Percentiles rank a stretch among this genome's conserved stretches.
Evolutionary conservation across 2,329 filamentous ascomycete genomes (phyloP).

Genomic region (Alternaria angustiovoidea): DNA sequence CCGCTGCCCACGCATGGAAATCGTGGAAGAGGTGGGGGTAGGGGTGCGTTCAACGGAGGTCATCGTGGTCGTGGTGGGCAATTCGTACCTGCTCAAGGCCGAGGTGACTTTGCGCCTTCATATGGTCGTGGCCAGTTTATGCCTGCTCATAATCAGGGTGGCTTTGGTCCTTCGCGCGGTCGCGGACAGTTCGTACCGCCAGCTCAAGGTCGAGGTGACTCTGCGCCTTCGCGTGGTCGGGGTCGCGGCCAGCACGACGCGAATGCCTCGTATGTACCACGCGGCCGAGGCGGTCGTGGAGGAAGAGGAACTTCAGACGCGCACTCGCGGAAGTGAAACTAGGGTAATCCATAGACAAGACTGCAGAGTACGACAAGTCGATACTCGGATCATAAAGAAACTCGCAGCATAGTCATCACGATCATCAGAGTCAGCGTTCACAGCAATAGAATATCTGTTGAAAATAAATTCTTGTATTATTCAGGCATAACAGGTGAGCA

Average conservation of each 20-base stretch:
- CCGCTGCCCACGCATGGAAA: background rate
- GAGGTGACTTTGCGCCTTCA: background rate
- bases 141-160: background rate
- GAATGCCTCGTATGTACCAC: background rate
- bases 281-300: background rate
- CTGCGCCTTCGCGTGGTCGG: background rate
- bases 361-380: too few relatives aligned
- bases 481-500: background rate
- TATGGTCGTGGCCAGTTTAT: background rate
- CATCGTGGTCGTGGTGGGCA: slow-evolving; percentile 1
- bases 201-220: background rate
- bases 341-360: background rate
- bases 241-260: background rate
- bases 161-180: background rate
- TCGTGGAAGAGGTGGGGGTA: slow-evolving; percentile 1
- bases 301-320: background rate
- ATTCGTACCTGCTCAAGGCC: background rate
- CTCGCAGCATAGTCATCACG: background rate
- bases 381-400: background rate
- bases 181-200: background rate
- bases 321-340: background rate
- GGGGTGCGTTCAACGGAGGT: background rate
- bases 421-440: background rate
- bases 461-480: background rate
- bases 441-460: background rate